These are phyloP conservation scores for Alternaria brassicae DNA, from an alignment of 2,329 filamentous ascomycete genomes.

Conservation along the genomic window DNA sequence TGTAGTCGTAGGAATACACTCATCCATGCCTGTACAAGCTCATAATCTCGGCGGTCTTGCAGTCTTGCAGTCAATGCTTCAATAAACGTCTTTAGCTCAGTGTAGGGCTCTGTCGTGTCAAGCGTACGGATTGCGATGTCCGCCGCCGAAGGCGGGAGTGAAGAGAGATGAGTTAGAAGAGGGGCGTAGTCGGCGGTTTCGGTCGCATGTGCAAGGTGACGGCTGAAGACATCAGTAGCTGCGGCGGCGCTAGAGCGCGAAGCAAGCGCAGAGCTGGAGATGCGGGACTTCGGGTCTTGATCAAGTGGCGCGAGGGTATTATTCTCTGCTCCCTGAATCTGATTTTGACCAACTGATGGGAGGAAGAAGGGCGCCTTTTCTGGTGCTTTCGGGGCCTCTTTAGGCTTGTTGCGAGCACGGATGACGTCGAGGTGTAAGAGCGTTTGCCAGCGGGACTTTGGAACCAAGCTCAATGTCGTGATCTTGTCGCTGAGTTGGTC, in stretches of 20 bases:
- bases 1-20: conserved; percentile 87
- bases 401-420: conserved; percentile 90
- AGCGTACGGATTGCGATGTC: conserved; percentile 92
- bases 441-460: conserved; percentile 92
- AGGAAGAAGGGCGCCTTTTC: conserved; percentile 97
- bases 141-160: conserved; percentile 80
- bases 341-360: conserved; percentile 65
- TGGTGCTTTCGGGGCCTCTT: conserved; percentile 86
- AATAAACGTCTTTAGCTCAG: conserved; percentile 80
- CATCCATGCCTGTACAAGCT: conserved; percentile 97
- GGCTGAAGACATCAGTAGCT: conserved; percentile 54
- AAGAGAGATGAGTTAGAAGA: conserved; percentile 80
- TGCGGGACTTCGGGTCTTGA: conserved; percentile 39
- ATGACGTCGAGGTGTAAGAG: conserved; percentile 91
- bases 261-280: conserved; percentile 43
- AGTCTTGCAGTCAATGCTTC: conserved; percentile 77
- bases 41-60: conserved; percentile 78
- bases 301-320: conserved; percentile 19
- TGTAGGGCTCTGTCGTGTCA: conserved; percentile 60
- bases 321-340: conserved; percentile 21
- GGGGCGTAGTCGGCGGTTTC: conserved; percentile 67
- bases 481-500: conserved; percentile 85
- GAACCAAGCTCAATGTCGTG: conserved; percentile 87
- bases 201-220: conserved; percentile 55
- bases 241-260: conserved; percentile 40